These are phyloP conservation scores for Prunus mira DNA, from an alignment of 306 rosid genomes.

Conservation along the genomic window DNA sequence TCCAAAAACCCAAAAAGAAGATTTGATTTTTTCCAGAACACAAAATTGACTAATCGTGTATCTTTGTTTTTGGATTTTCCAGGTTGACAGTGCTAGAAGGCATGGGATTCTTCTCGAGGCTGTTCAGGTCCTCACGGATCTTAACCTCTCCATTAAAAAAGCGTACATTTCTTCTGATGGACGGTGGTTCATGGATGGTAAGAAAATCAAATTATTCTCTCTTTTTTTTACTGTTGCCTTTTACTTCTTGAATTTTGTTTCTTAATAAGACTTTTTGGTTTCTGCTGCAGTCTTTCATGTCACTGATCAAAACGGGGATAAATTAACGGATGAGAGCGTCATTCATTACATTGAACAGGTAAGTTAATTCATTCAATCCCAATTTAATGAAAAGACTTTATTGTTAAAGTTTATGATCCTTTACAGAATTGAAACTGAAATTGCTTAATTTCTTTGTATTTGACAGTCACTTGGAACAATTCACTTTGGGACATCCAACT, in stretches of 20 bases:
- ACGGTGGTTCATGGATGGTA: constrained; percentile 98
- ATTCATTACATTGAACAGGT: constrained; percentile 86
- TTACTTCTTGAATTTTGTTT: constrained; percentile 1
- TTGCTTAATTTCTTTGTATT: background rate
- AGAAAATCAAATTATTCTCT: background rate
- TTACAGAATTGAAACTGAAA: constrained; percentile 7
- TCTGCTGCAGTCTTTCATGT: constrained; percentile 81
- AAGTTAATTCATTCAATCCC: background rate
- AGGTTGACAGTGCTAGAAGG: constrained; percentile 94
- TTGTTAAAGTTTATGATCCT: background rate
- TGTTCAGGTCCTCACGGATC: constrained; percentile 79
- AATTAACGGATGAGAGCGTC: constrained; percentile 72
- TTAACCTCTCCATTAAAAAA: constrained; percentile 74
- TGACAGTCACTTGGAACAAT: constrained; percentile 65
- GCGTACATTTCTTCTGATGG: constrained; percentile 96
- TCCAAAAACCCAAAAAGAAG: background rate
- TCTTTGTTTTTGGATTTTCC: constrained; percentile 15
- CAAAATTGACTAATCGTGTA: background rate
- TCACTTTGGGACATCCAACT: constrained; percentile 43
- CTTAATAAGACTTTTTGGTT: background rate
- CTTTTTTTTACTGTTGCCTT: background rate
- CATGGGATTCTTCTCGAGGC: constrained; percentile 87
- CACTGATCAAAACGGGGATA: constrained; percentile 71
- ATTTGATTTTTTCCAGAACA: background rate
- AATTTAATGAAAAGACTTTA: background rate